Percentiles rank a stretch among this genome's conserved stretches.
Evolutionary conservation across 306 rosid genomes (phyloP).

Genomic region (Mimosa pudica): DNA sequence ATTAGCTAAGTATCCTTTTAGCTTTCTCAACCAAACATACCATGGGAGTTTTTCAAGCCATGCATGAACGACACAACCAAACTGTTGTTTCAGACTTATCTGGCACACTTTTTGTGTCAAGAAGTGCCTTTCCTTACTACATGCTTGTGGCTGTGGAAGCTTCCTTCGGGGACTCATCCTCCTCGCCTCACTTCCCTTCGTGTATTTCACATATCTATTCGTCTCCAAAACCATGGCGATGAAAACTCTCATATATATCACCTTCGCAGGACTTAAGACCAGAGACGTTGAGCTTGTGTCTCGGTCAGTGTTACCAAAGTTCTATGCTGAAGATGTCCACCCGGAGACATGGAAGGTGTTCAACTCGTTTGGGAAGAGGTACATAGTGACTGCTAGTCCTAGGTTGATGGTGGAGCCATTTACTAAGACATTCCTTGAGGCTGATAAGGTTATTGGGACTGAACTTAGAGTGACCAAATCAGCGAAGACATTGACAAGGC

Average conservation of each 20-base stretch:
- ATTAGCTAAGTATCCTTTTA: no score
- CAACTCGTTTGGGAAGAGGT: constrained; percentile 74
- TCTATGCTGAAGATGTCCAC: constrained; percentile 75
- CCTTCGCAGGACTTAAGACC: constrained; percentile 51
- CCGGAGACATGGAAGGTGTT: constrained; percentile 74
- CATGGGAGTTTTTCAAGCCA: no score
- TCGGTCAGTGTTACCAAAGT: constrained; percentile 66
- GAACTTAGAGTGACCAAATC: constrained; percentile 59
- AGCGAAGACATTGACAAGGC: constrained; percentile 71
- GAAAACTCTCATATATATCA: not conserved
- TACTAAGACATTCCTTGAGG: constrained; percentile 61
- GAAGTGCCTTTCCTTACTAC: not conserved
- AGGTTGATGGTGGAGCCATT: constrained; percentile 88
- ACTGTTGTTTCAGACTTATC: constrained; percentile 78
- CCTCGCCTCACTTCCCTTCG: constrained; percentile 47
- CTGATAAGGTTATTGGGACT: constrained; percentile 77
- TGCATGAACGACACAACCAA: constrained; percentile 54
- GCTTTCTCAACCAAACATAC: no score
- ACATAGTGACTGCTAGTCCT: constrained; percentile 69
- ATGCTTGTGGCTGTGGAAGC: not conserved
- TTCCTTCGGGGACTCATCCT: not conserved
- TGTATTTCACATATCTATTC: constrained; percentile 77
- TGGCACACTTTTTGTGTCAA: constrained; percentile 59
- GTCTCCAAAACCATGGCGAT: constrained; percentile 83
- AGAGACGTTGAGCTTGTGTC: constrained; percentile 72